Conservation (phyloP, 768 basidiomycete genomes). For the Termitomyces bulborhizus region DNA sequence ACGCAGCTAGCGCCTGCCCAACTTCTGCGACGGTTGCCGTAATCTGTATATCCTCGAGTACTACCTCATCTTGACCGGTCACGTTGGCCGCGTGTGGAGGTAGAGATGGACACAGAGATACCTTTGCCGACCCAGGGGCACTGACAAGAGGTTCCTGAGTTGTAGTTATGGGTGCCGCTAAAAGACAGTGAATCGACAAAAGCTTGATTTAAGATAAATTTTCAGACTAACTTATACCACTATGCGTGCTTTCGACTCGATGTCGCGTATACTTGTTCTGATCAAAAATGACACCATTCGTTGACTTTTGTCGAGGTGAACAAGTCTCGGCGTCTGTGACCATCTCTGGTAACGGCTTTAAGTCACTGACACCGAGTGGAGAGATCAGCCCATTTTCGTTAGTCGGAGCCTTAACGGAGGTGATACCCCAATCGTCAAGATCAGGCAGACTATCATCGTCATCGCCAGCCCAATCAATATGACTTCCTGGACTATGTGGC, state of each 20-base stretch:
- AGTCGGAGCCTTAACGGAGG: slow-evolving; percentile 26
- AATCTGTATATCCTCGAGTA: not conserved
- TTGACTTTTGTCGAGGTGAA: slow-evolving; percentile 1
- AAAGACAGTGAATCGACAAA: slow-evolving; percentile 2
- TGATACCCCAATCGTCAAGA: slow-evolving; percentile 81
- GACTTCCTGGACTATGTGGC: slow-evolving; percentile 67
- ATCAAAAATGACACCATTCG: not conserved
- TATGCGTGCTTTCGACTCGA: not conserved
- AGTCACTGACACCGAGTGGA: slow-evolving; percentile 59
- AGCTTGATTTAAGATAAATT: not conserved
- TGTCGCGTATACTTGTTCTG: not conserved
- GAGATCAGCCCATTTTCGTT: slow-evolving; percentile 46
- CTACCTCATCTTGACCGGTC: not conserved
- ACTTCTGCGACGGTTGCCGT: not conserved
- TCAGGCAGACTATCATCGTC: slow-evolving; percentile 81
- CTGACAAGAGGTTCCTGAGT: slow-evolving; percentile 9
- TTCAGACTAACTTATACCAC: slow-evolving; percentile 1
- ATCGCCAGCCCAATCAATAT: slow-evolving; percentile 87
- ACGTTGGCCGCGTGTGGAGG: slow-evolving; percentile 12
- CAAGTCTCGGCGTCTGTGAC: slow-evolving; percentile 16
- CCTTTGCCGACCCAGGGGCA: slow-evolving; percentile 8
- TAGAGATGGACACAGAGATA: slow-evolving; percentile 13
- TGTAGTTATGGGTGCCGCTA: slow-evolving; percentile 6
- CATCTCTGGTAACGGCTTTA: slow-evolving; percentile 54
- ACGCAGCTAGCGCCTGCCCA: slow-evolving; percentile 17